These are phyloP conservation scores for Spathaspora girioi DNA, from an alignment of 805 yeast genomes.

Conservation along the genomic window DNA sequence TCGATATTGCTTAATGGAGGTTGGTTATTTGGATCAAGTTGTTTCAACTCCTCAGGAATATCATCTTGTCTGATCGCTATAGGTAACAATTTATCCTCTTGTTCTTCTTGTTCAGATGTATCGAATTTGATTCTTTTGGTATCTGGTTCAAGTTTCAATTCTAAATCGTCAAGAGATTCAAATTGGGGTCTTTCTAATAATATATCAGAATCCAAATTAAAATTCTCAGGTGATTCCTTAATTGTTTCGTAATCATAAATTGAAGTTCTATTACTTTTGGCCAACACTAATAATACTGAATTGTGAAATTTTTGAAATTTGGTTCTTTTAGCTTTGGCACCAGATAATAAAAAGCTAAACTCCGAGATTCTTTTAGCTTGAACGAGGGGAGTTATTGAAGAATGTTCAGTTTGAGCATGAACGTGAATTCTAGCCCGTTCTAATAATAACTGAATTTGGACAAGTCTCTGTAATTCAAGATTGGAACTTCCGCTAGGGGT, in stretches of 20 bases:
- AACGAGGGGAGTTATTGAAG: slow-evolving; percentile 51
- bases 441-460: slow-evolving; percentile 50
- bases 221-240: slow-evolving; percentile 47
- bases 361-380: slow-evolving; percentile 58
- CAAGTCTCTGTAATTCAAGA: slow-evolving; percentile 26
- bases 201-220: slow-evolving; percentile 69
- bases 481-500: slow-evolving; percentile 27
- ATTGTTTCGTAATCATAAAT: slow-evolving; percentile 14
- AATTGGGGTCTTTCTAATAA: slow-evolving; percentile 72
- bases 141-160: slow-evolving; percentile 32
- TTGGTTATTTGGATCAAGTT: slow-evolving; percentile 77
- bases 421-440: slow-evolving; percentile 67
- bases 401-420: slow-evolving; percentile 61
- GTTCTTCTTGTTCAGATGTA: slow-evolving; percentile 18
- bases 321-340: slow-evolving; percentile 85
- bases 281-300: slow-evolving; percentile 73
- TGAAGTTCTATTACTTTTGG: slow-evolving; percentile 43
- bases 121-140: slow-evolving; percentile 41
- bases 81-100: slow-evolving; percentile 48
- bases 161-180: slow-evolving; percentile 53
- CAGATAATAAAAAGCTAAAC: slow-evolving; percentile 68
- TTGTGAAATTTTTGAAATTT: slow-evolving; percentile 72
- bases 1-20: slow-evolving; percentile 72
- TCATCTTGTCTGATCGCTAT: slow-evolving; percentile 57
- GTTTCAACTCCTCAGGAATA: slow-evolving; percentile 52